phyloP scores from a whole-genome alignment of 225 moss, liverwort and hornwort species.

The Physcomitrium patens region DNA sequence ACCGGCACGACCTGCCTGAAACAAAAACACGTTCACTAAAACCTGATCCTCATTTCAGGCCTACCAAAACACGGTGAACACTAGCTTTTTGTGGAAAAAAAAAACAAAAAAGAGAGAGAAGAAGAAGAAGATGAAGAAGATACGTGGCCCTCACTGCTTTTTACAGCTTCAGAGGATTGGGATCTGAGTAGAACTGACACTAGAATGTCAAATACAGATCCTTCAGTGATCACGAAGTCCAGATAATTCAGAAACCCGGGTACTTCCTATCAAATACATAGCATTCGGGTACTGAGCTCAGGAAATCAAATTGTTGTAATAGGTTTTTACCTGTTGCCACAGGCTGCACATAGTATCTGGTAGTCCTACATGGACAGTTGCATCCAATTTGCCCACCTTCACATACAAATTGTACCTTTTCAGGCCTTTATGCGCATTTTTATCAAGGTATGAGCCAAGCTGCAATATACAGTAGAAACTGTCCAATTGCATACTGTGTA shows the following conservation, averaged over 20 bases:
- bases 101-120: no score
- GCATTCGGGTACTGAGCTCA: slow-evolving; percentile 1
- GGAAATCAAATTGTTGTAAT: slow-evolving; percentile 13
- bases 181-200: slow-evolving; percentile 13
- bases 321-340: slow-evolving; percentile 60
- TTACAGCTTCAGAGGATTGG: background rate
- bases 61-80: slow-evolving; percentile 9
- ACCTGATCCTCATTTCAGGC: background rate
- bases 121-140: no score
- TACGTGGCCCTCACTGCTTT: background rate
- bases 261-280: background rate
- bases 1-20: slow-evolving; percentile 66
- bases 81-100: no score
- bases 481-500: no score
- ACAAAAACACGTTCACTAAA: slow-evolving; percentile 20
- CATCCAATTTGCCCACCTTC: slow-evolving; percentile 65
- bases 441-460: slow-evolving; percentile 7
- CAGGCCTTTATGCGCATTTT: slow-evolving; percentile 23
- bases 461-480: slow-evolving; percentile 6
- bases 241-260: background rate
- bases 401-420: slow-evolving; percentile 16
- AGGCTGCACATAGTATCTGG: slow-evolving; percentile 71
- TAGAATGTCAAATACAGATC: slow-evolving; percentile 2
- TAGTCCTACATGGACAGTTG: slow-evolving; percentile 65
- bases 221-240: background rate